Evolutionary conservation across 1,284 basidiomycete genomes (phyloP), one percentile per base, ranked within the genome.

Genomic region (Lentinus polychrous): DNA sequence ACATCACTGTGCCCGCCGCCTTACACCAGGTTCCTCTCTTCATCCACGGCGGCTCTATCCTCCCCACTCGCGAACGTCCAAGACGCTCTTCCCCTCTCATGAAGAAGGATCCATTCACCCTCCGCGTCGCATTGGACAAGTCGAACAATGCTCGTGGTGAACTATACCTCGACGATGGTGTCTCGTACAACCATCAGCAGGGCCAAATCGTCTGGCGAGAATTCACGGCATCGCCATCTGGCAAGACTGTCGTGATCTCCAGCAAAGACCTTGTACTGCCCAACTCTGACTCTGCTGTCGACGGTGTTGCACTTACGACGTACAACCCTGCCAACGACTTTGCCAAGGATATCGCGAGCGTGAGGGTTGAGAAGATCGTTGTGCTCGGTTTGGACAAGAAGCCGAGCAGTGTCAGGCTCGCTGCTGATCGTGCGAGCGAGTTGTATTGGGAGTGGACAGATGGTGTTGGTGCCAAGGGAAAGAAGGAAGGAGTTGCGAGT

Each of bases 111-210:
- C 96, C 96, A 0, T 91, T 96, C 73, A 98, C 94, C 0, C 78
- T 99, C 34, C 81, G 87, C 50, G 74, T 97, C 20, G 91, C 93
- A 0, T 71, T 96, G 17, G 78, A 79, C 67, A 80, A 82, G 49
- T 62, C 74, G 2, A 79, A 81, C 20, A 61, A 57, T 7, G 94
- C 94, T 0, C 62, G 63, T 2, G 95, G 95, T 32, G 87, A 94
- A 63, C 74, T 99, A 34, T 99, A 99, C 68, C 77, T 96, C 48
- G 96, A 99, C 65, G 96, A 99, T 60, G 95, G 96, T 6, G 88
- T 89, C 54, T 83, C 87, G 0, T 98, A 85, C 66, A 73, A 76
- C 1, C 85, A 94, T 67, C 72, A 83, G 55, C 60, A 78, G 4
- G 94, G 95, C 31, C 75, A 93, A 44, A 83, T 90, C 61, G 74